A percentile compares a stretch with the other conserved stretches of the same genome.
phyloP scores from a whole-genome alignment of 192 early-diverging fungal species.

The Dissophora ornata region DNA sequence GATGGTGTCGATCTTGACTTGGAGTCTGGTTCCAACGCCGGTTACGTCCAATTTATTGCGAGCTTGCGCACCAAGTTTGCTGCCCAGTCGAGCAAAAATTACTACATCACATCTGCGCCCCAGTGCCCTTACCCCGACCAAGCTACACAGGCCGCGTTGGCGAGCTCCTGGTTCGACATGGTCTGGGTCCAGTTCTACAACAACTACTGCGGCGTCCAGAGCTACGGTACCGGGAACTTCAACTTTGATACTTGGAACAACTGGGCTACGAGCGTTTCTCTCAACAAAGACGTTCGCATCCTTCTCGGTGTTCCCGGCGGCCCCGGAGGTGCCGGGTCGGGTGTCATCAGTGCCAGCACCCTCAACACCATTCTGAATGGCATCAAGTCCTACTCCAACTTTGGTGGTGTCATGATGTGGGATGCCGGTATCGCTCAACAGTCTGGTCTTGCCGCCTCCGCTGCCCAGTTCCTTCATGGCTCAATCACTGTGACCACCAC shows the following conservation, averaged over 20 bases:
- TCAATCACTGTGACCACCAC: no score
- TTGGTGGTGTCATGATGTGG: constrained; percentile 80
- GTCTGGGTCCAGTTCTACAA: constrained; percentile 78
- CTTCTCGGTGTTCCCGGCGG: constrained; percentile 69
- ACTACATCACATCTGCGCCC: constrained; percentile 68
- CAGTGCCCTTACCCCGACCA: constrained; percentile 73
- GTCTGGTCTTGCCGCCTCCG: constrained; percentile 30
- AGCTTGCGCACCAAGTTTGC: constrained; percentile 45
- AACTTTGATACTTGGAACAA: constrained; percentile 71
- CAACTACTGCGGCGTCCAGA: constrained; percentile 68
- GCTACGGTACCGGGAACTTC: constrained; percentile 55
- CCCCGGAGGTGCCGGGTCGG: constrained; percentile 61
- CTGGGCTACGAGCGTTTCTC: constrained; percentile 67
- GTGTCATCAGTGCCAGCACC: constrained; percentile 38
- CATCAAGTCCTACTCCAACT: constrained; percentile 45
- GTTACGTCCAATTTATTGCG: constrained; percentile 63
- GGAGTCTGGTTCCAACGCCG: constrained; percentile 61
- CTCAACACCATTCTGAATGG: constrained; percentile 39
- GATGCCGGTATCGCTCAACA: constrained; percentile 37
- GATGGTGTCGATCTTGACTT: constrained; percentile 74
- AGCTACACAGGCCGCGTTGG: constrained; percentile 66
- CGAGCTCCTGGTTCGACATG: constrained; percentile 71
- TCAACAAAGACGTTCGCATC: constrained; percentile 68
- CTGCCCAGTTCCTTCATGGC: constrained; percentile 12
- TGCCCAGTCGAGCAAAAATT: background rate